These are phyloP conservation scores for Kluyveromyces nonfermentans DNA, from an alignment of 805 yeast species.

Conservation along the genomic window DNA sequence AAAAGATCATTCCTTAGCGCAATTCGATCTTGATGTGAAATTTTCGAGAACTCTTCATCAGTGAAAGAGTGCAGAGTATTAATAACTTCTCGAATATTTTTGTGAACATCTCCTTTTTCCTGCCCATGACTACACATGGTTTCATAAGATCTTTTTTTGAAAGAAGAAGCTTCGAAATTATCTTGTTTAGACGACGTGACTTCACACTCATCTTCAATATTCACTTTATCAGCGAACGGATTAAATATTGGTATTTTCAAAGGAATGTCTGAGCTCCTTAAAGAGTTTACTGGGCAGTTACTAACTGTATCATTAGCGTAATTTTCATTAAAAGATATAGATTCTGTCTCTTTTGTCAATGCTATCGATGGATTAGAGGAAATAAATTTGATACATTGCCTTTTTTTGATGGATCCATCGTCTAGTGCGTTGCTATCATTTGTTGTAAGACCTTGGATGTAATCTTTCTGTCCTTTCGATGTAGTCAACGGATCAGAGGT, in stretches of 20 bases:
- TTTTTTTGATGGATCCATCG: not conserved
- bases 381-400: too few species aligned
- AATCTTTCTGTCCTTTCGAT: not conserved
- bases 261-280: not conserved
- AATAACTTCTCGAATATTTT: constrained; percentile 15
- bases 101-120: constrained; percentile 5
- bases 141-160: not conserved
- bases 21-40: constrained; percentile 17
- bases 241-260: not conserved
- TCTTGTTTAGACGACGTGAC: not conserved
- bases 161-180: not conserved
- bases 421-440: not conserved
- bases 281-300: not conserved
- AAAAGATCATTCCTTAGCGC: constrained; percentile 17
- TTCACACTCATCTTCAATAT: not conserved
- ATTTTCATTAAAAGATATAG: not conserved
- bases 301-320: not conserved
- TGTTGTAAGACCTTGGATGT: not conserved
- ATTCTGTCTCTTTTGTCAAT: too few species aligned
- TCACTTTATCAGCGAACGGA: not conserved
- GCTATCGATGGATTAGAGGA: not conserved
- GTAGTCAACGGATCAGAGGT: not conserved
- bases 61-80: constrained; percentile 12
- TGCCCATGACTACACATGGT: not conserved
- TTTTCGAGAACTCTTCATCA: constrained; percentile 8